phyloP scores from a whole-genome alignment of 2,329 filamentous ascomycete genomes.

The Torrubiella hemipterigena region DNA sequence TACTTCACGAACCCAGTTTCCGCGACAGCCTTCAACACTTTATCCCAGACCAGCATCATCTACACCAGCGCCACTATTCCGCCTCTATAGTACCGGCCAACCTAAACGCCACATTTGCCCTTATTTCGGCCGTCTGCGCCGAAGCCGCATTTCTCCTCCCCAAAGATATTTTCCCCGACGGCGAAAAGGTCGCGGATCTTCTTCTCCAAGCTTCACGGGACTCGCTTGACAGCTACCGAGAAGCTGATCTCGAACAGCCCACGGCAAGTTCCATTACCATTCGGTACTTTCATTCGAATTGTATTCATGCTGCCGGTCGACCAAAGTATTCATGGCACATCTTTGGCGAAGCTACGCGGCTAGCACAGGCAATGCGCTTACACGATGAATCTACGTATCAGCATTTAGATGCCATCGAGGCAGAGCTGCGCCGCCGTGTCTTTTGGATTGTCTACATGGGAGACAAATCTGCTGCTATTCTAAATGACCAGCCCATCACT shows the following conservation, averaged over 20 bases:
- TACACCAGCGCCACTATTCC: conserved; percentile 1
- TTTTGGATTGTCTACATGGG: conserved; percentile 29
- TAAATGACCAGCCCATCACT: conserved; percentile 28
- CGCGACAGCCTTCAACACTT: conserved; percentile 23
- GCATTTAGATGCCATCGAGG: conserved; percentile 22
- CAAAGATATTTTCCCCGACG: conserved; percentile 24
- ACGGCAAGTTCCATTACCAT: conserved; percentile 29
- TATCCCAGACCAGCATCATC: conserved; percentile 1
- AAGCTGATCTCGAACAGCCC: conserved; percentile 27
- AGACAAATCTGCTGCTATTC: conserved; percentile 25
- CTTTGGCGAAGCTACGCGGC: conserved; percentile 28
- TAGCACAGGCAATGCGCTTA: conserved; percentile 29
- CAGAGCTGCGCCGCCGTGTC: conserved; percentile 20
- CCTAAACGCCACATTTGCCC: conserved; percentile 25
- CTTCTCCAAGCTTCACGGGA: conserved; percentile 26
- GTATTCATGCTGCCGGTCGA: conserved; percentile 28
- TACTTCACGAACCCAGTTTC: conserved; percentile 28
- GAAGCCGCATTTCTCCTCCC: conserved; percentile 27
- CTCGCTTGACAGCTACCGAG: conserved; percentile 24
- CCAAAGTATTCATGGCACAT: conserved; percentile 31
- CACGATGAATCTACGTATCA: conserved; percentile 25
- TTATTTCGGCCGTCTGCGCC: conserved; percentile 31
- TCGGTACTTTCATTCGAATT: conserved; percentile 32
- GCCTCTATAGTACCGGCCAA: conserved; percentile 16
- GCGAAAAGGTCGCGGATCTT: conserved; percentile 20